Conservation (phyloP, 2,329 filamentous ascomycete genomes). For the Aspergillus ochraceoroseus region DNA sequence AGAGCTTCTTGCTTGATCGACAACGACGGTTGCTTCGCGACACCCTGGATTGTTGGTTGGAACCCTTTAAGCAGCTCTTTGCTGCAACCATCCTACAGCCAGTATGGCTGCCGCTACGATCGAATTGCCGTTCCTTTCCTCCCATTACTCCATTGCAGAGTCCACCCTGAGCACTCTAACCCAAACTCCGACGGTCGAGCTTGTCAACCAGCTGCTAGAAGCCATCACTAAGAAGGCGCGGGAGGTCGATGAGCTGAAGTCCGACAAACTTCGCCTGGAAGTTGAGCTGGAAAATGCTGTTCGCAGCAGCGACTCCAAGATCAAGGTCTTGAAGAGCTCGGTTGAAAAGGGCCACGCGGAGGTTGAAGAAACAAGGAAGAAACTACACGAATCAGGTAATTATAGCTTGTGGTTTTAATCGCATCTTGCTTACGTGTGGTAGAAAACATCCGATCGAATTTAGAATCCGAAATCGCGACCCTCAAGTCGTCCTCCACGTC, state of each 20-base stretch:
- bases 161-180: constrained; percentile 53
- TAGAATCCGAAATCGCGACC: constrained; percentile 76
- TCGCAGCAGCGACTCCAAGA: constrained; percentile 74
- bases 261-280: constrained; percentile 82
- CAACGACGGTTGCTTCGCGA: constrained; percentile 12
- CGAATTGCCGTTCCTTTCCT: constrained; percentile 56
- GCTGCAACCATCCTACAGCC: constrained; percentile 16
- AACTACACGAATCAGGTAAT: constrained; percentile 75
- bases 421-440: constrained; percentile 20
- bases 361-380: constrained; percentile 72
- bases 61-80: constrained; percentile 16
- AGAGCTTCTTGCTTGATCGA: constrained; percentile 7
- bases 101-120: constrained; percentile 54
- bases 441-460: constrained; percentile 70
- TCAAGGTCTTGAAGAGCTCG: constrained; percentile 72
- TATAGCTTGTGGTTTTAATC: constrained; percentile 1
- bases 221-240: constrained; percentile 73
- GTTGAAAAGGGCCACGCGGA: constrained; percentile 81
- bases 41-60: constrained; percentile 23
- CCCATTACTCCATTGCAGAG: constrained; percentile 55
- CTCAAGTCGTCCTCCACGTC: constrained; percentile 69
- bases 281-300: constrained; percentile 92
- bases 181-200: constrained; percentile 63
- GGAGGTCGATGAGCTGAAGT: constrained; percentile 73
- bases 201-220: constrained; percentile 69